Percentiles rank a stretch among this genome's conserved stretches.
Conservation (phyloP, 2,329 filamentous ascomycete genomes). For the Microcera coccophila region DNA sequence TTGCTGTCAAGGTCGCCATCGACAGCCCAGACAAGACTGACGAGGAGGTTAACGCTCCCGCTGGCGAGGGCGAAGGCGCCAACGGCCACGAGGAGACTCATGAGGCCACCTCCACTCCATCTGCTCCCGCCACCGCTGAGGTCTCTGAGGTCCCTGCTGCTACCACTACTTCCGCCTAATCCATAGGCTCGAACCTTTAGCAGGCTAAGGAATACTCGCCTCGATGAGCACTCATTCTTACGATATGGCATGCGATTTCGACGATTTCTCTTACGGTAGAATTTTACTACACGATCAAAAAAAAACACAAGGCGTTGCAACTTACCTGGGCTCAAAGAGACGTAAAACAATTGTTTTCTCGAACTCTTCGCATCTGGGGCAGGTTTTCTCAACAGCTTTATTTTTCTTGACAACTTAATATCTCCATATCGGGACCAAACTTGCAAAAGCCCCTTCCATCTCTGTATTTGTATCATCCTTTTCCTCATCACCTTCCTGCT, state of each 20-base stretch:
- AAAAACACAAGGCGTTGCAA: slow-evolving; percentile 24
- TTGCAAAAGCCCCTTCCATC: slow-evolving; percentile 25
- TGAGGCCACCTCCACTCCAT: slow-evolving; percentile 23
- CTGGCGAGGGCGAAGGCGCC: slow-evolving; percentile 43
- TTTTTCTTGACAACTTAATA: slow-evolving; percentile 30
- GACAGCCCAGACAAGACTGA: slow-evolving; percentile 96
- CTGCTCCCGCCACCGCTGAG: slow-evolving; percentile 24
- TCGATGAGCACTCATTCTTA: slow-evolving; percentile 35
- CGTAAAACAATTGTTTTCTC: slow-evolving; percentile 24
- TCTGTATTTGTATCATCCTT: slow-evolving; percentile 35
- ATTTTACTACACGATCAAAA: slow-evolving; percentile 30
- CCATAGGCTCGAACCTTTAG: slow-evolving; percentile 24
- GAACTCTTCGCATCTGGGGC: slow-evolving; percentile 26
- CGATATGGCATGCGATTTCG: slow-evolving; percentile 39
- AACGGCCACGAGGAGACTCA: slow-evolving; percentile 40
- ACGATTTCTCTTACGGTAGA: slow-evolving; percentile 39
- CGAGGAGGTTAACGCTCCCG: slow-evolving; percentile 69
- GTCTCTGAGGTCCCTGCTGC: slow-evolving; percentile 25
- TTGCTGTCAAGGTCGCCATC: slow-evolving; percentile 99
- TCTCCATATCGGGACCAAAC: slow-evolving; percentile 26
- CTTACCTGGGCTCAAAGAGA: slow-evolving; percentile 26
- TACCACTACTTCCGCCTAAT: slow-evolving; percentile 30
- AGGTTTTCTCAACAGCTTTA: slow-evolving; percentile 26
- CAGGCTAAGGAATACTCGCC: slow-evolving; percentile 23
- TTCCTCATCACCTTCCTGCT: slow-evolving; percentile 32